phyloP scores from a whole-genome alignment of 2,329 filamentous ascomycete species.

The Blastomyces parvus region DNA sequence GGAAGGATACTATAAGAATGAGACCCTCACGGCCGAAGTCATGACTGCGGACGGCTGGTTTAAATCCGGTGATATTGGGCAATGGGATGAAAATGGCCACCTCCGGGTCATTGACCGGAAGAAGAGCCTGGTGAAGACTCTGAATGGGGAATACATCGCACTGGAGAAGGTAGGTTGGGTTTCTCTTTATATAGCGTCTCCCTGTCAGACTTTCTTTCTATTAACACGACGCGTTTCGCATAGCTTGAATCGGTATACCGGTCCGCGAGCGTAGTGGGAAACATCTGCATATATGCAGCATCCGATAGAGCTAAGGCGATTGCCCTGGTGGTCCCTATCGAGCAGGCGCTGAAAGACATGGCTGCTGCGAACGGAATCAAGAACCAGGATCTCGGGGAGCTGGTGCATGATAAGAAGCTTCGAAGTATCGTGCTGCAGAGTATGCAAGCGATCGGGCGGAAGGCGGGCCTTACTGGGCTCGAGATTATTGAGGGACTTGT shows the following conservation, averaged over 20 bases:
- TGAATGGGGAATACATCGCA: conserved; percentile 86
- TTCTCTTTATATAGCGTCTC: background rate
- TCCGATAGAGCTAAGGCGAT: conserved; percentile 43
- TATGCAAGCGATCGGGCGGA: conserved; percentile 27
- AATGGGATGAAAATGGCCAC: conserved; percentile 74
- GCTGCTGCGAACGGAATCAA: conserved; percentile 43
- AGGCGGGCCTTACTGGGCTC: conserved; percentile 29
- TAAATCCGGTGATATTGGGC: conserved; percentile 85
- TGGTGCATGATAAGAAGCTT: conserved; percentile 32
- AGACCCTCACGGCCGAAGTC: conserved; percentile 67
- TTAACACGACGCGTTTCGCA: background rate
- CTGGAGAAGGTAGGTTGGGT: background rate
- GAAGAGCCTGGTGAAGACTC: conserved; percentile 98
- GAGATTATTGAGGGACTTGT: conserved; percentile 36
- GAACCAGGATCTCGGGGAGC: conserved; percentile 22
- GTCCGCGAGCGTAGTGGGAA: conserved; percentile 41
- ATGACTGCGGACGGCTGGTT: conserved; percentile 92
- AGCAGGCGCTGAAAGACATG: conserved; percentile 51
- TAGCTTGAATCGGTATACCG: conserved; percentile 79
- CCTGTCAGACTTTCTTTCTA: background rate
- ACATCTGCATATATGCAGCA: conserved; percentile 49
- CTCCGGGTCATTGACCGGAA: conserved; percentile 91
- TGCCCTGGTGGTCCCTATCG: conserved; percentile 52
- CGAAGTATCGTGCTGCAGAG: conserved; percentile 32
- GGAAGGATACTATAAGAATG: conserved; percentile 79